phyloP scores from a whole-genome alignment of 202 grass and related monocot species.

The Dendrocalamus latiflorus region DNA sequence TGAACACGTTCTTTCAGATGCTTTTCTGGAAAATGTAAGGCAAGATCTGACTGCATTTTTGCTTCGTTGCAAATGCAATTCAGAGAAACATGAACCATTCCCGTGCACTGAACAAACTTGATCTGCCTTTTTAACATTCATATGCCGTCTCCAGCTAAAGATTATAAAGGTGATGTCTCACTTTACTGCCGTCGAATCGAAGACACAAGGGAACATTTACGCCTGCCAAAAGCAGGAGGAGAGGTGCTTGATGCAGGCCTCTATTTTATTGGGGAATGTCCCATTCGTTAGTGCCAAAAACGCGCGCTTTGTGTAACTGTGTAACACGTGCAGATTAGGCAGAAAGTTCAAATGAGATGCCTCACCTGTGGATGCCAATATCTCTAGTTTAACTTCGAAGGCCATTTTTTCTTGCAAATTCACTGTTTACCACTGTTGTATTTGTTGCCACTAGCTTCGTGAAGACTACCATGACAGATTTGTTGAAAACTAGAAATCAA shows the following conservation, averaged over 20 bases:
- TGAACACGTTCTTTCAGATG: background rate
- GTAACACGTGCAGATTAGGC: background rate
- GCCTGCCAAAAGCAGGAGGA: constrained; percentile 15
- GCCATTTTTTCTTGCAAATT: background rate
- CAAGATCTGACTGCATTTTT: constrained; percentile 5
- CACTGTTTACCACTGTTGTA: background rate
- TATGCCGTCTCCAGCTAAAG: constrained; percentile 19
- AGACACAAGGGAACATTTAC: constrained; percentile 6
- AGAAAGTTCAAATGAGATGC: background rate
- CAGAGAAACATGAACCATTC: background rate
- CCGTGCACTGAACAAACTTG: no score
- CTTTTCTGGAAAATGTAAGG: background rate
- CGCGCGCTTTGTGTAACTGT: background rate
- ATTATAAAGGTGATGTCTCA: constrained; percentile 26
- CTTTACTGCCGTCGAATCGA: constrained; percentile 9
- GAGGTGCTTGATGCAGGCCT: constrained; percentile 7
- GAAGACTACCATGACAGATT: background rate
- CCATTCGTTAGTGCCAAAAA: background rate
- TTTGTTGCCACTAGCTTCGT: background rate
- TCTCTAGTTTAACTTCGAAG: background rate
- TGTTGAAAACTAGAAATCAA: no score
- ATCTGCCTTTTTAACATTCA: background rate
- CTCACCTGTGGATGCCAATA: background rate
- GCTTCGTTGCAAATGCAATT: background rate
- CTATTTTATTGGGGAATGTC: background rate